Evolutionary conservation across 83 land plant species (phyloP), one percentile per base, ranked within the genome.

Genomic region (Diphasiastrum complanatum): DNA sequence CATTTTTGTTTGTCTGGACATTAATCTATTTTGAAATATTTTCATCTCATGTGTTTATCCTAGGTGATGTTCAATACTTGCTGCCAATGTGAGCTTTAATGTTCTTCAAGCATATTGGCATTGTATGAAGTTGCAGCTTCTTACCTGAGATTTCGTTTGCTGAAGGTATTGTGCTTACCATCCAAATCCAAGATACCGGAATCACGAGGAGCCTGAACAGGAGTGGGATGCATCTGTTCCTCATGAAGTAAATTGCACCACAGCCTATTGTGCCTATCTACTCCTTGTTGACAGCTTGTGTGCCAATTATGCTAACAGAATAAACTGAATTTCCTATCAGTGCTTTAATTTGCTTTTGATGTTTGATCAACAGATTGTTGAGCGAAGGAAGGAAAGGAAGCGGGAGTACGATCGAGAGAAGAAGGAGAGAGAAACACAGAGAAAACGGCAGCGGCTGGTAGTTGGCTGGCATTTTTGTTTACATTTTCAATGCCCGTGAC

Each of bases 371-470:
- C 23, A 55, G 59, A 55, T 55, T 55, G 35, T 55, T 6, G 59
- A 55, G 1, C 34, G 59, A 27, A 55, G 59, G 31, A 55, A 55
- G 19, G 59, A 55, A 32, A 10, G 59, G 19, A 55, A 55, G 27
- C 30, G 59, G 34, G 59, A 55, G 31, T 55, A 55, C 19, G 59
- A 55, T 35, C 59, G 59, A 0, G 59, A 55, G 34, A 55, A 35
- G 59, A 55, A 55, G 27, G 59, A 55, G 35, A 55, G 27, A 55
- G 59, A 55, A 55, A 35, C 59, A 20, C 59, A 55, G 14, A 55
- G 1, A 35, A 20, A 35, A 26, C 8, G 59, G 27, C 59, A 55
- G 11, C 30, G 34, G 59, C 59, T 55, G 43, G 59, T 55, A 55
- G 11, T 55, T 33, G 16, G 26, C 11, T 24, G 22, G 0, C 25